phyloP scores from a whole-genome alignment of 1,284 basidiomycete genomes.

The Puccinia hordei region DNA sequence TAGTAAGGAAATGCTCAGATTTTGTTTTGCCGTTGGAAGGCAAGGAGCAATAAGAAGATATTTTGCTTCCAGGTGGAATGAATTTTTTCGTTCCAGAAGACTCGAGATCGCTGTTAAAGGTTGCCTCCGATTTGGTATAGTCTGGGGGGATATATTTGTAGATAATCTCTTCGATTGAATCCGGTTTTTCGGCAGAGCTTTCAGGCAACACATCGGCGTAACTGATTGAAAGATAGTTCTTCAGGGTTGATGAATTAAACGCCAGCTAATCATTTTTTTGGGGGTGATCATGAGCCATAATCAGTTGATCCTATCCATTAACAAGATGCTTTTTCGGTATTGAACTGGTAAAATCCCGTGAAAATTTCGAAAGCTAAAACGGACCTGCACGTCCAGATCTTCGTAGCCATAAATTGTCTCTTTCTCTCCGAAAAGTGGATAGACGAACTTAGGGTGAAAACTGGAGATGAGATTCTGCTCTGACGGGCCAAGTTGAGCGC shows the following conservation, averaged over 20 bases:
- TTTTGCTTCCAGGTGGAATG: conserved; percentile 41
- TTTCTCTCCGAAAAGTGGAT: conserved; percentile 82
- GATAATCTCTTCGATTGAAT: conserved; percentile 80
- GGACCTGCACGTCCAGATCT: conserved; percentile 75
- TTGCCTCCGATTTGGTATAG: conserved; percentile 49
- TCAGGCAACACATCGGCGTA: conserved; percentile 71
- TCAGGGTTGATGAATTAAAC: conserved; percentile 83
- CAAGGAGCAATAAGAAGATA: conserved; percentile 48
- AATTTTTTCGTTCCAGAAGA: conserved; percentile 6
- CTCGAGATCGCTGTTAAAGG: conserved; percentile 33
- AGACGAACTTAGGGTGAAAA: conserved; percentile 58
- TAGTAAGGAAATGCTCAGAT: conserved; percentile 3
- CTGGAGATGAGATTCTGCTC: conserved; percentile 52
- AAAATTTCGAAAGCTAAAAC: conserved; percentile 36
- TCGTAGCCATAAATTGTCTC: conserved; percentile 95
- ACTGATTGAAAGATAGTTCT: conserved; percentile 72
- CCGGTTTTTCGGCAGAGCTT: conserved; percentile 70
- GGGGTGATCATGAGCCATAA: not conserved
- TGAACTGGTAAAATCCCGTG: conserved; percentile 3
- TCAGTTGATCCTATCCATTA: not conserved
- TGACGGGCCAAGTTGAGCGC: conserved; percentile 15
- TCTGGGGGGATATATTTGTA: conserved; percentile 77
- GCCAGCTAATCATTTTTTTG: conserved; percentile 65
- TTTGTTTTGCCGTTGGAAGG: conserved; percentile 48
- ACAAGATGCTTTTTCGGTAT: conserved; percentile 19